phyloP scores from a whole-genome alignment of 495 filamentous ascomycete genomes.

The Astrothelium macrocarpum region DNA sequence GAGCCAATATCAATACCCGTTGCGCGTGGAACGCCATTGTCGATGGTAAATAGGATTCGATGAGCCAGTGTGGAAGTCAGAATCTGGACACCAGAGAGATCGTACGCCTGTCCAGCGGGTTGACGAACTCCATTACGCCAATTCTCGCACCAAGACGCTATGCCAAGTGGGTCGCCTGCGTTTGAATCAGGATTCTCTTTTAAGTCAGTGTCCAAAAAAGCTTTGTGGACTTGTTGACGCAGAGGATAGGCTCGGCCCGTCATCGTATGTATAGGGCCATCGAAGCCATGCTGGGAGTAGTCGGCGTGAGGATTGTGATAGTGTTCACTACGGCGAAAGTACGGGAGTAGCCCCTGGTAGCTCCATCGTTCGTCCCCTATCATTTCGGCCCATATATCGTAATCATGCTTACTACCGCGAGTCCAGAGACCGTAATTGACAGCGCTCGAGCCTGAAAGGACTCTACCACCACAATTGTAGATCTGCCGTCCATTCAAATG shows the following conservation, averaged over 20 bases:
- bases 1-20: conserved; percentile 36
- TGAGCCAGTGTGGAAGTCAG: not conserved
- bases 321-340: not conserved
- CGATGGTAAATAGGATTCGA: conserved; percentile 4
- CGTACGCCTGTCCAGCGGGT: conserved; percentile 10
- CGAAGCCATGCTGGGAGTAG: not conserved
- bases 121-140: not conserved
- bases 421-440: conserved; percentile 30
- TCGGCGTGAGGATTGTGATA: not conserved
- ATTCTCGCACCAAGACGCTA: not conserved
- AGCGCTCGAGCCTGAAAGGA: conserved; percentile 37
- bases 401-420: conserved; percentile 41
- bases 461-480: conserved; percentile 27
- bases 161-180: not conserved
- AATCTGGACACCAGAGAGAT: conserved; percentile 14
- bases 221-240: not conserved
- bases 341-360: conserved; percentile 13
- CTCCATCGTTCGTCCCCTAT: conserved; percentile 26
- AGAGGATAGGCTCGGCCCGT: conserved; percentile 35
- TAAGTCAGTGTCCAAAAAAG: not conserved
- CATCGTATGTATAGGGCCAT: conserved; percentile 25
- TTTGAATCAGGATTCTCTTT: not conserved
- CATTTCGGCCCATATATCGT: conserved; percentile 46
- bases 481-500: conserved; percentile 14
- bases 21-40: conserved; percentile 26